Percentiles rank a stretch among this genome's conserved stretches.
Conservation (phyloP, 176 grass and related monocot genomes). For the Eleusine indica region DNA sequence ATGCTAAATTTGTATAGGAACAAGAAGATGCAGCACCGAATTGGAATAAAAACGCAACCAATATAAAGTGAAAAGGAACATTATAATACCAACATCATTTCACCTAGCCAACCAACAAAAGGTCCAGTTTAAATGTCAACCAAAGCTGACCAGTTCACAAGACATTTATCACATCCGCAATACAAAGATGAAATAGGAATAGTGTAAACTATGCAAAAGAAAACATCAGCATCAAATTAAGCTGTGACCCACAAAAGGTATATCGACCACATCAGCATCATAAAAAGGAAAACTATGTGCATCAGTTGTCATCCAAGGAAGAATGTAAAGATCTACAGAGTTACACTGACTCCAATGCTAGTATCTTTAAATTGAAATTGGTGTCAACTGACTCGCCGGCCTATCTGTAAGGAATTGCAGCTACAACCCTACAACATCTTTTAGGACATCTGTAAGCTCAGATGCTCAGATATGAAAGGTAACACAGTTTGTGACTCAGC, state of each 20-base stretch:
- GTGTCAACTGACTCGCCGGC: neutral
- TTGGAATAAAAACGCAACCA: neutral
- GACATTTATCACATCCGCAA: slow-evolving; percentile 16
- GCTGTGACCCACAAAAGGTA: neutral
- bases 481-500: neutral
- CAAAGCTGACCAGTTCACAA: neutral
- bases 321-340: neutral
- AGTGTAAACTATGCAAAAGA: neutral
- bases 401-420: neutral
- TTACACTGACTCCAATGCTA: neutral
- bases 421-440: neutral
- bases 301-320: neutral
- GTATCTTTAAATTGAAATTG: neutral
- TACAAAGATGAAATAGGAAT: neutral
- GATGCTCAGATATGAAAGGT: neutral
- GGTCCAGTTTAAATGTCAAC: neutral
- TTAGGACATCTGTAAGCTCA: neutral
- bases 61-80: neutral
- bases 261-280: slow-evolving; percentile 8
- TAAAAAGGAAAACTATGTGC: neutral
- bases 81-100: slow-evolving; percentile 1
- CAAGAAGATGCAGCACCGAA: slow-evolving; percentile 1
- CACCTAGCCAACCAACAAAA: neutral
- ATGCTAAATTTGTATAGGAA: neutral
- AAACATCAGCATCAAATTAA: neutral